Percentiles rank a stretch among this genome's conserved stretches.
Conservation (phyloP, 2,329 filamentous ascomycete species). For the Byssothecium circinans region DNA sequence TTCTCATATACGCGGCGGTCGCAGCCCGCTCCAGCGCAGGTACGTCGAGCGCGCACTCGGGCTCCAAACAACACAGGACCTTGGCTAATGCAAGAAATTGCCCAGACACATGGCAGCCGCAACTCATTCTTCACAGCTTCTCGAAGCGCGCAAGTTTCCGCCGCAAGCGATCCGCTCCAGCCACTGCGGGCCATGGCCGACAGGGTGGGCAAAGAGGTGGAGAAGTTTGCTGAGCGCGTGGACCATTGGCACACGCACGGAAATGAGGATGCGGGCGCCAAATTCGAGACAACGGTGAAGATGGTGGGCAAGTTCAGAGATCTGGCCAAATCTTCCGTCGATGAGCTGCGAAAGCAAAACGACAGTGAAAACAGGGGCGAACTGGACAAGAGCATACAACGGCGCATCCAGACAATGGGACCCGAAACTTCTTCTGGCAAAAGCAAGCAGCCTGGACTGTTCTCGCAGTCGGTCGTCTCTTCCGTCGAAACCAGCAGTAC, state of each 20-base stretch:
- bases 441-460: conserved; percentile 19
- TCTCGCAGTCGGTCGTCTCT: conserved; percentile 19
- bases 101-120: neutral
- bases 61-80: neutral
- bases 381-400: conserved; percentile 34
- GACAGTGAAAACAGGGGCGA: conserved; percentile 41
- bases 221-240: conserved; percentile 80
- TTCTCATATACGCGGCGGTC: conserved; percentile 31
- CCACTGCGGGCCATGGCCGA: conserved; percentile 67
- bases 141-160: conserved; percentile 14
- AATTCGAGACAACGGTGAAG: conserved; percentile 54
- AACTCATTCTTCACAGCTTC: conserved; percentile 12
- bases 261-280: conserved; percentile 43
- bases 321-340: conserved; percentile 56
- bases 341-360: conserved; percentile 49
- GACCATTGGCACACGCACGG: conserved; percentile 64
- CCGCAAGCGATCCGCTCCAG: conserved; percentile 52
- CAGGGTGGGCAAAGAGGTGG: conserved; percentile 76
- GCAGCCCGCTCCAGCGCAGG: conserved; percentile 27
- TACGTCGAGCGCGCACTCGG: conserved; percentile 13
- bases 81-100: neutral
- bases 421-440: conserved; percentile 16
- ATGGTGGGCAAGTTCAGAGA: conserved; percentile 48
- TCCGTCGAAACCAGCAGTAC: conserved; percentile 18
- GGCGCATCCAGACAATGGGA: conserved; percentile 36